phyloP scores from a whole-genome alignment of 345 rosid genomes.

The Hibiscus syriacus region DNA sequence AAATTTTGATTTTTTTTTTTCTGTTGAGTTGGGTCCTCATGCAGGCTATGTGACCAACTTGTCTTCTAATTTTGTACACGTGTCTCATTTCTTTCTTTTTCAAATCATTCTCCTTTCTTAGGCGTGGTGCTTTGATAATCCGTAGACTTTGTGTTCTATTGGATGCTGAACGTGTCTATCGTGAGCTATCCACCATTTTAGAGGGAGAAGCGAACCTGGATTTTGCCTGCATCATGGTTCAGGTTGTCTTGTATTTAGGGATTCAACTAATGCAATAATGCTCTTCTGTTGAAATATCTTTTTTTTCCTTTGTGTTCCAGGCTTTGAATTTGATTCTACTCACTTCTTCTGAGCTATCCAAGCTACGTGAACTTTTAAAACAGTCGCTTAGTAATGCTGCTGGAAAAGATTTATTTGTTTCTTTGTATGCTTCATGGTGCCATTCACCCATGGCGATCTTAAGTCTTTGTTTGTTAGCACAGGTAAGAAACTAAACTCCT shows the following conservation, averaged over 20 bases:
- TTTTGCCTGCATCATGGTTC: conserved; percentile 97
- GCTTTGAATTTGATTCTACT: conserved; percentile 95
- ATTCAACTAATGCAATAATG: background rate
- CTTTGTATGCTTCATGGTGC: conserved; percentile 94
- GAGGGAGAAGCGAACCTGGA: conserved; percentile 96
- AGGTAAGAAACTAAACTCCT: conserved; percentile 36
- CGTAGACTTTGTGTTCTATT: conserved; percentile 89
- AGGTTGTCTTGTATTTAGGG: conserved; percentile 44
- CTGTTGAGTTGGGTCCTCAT: background rate
- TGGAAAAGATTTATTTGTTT: conserved; percentile 77
- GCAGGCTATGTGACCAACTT: background rate
- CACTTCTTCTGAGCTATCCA: conserved; percentile 89
- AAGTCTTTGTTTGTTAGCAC: conserved; percentile 96
- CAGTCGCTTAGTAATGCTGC: conserved; percentile 65
- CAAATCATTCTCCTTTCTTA: conserved; percentile 17
- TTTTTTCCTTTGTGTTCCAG: conserved; percentile 34
- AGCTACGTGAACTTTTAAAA: conserved; percentile 72
- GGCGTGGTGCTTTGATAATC: conserved; percentile 98
- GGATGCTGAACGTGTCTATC: conserved; percentile 90
- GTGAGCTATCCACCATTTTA: conserved; percentile 80
- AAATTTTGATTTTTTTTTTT: too few species aligned
- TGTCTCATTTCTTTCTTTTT: conserved; percentile 4
- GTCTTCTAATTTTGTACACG: background rate
- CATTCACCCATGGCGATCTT: conserved; percentile 98
- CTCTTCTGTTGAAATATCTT: background rate